Base-by-base conservation (phyloP, 495 filamentous ascomycete species). In the Rhypophila decipiens region DNA sequence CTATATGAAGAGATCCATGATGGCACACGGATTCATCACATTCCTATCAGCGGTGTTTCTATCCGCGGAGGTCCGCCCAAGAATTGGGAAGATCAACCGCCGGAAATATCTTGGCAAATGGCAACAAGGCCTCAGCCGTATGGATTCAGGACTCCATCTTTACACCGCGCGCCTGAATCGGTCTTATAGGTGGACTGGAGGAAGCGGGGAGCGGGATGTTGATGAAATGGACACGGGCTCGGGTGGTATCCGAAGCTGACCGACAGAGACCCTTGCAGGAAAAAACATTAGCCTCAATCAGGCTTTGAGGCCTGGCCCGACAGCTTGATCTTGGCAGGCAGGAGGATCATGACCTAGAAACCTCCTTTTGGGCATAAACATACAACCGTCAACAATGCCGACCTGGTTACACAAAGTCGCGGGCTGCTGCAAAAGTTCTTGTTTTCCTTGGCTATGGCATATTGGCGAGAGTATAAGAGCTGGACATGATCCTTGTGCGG, bases 381-480 rank as follows among this genome's bases (percentile, higher is more conserved):
- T n/a, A 13, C 7, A 31, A 31, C 27, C 27, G 27, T 31, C 13
- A 13, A 7, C 7, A 31, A 13, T 31, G 27, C 27, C 27, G 27
- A 31, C 27, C 7, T 31, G 27, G 27, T 31, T 31, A 31, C 27
- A 31, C 27, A n/a, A 7, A 31, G 27, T 31, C 13, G 7, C 27
- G 7, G 27, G 13, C 27, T 7, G 13, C 13, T 31, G 27, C 27
- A 31, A 7, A 31, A 7, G 13, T 31, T 13, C n/a, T n/a, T n/a
- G n/a, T n/a, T n/a, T n/a, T 13, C 13, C 27, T 7, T 7, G 27
- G 39, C 4, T 15, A 21, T 21, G 39, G 39, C 9, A 22, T 42
- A 42, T 19, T 12, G 40, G 21, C n/a, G n/a, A 43, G 40, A 23
- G 40, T 43, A 43, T 43, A 43, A 43, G 40, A 43, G 20, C 22